phyloP scores from a whole-genome alignment of 148 eudicot species.

The Rhododendron ferrugineum region DNA sequence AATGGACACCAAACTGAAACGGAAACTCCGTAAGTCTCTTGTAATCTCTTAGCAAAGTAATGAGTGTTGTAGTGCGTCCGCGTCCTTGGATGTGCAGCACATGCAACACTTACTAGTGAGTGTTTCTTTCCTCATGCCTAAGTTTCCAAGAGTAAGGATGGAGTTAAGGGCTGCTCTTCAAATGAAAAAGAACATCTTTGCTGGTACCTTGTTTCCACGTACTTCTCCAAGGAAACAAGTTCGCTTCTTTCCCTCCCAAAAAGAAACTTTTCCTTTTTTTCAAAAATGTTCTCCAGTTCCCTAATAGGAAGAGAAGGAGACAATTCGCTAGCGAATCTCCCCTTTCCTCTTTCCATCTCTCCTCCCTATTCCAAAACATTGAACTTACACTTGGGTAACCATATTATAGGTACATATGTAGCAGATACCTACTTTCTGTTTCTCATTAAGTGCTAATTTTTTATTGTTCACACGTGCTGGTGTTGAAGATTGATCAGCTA shows the following conservation, averaged over 20 bases:
- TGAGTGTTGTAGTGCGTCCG: background rate
- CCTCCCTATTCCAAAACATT: background rate
- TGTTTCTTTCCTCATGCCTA: background rate
- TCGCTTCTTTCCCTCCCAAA: background rate
- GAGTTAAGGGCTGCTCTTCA: background rate
- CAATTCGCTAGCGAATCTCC: background rate
- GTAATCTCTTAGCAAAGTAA: background rate
- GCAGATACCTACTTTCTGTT: background rate
- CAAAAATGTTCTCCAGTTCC: background rate
- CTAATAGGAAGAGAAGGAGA: background rate
- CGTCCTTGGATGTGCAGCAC: background rate
- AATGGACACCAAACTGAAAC: background rate
- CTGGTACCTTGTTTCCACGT: background rate
- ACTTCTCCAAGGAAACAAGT: background rate
- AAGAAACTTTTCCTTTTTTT: background rate
- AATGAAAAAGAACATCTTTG: background rate
- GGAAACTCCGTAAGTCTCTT: background rate
- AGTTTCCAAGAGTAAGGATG: background rate
- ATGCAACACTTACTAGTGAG: background rate
- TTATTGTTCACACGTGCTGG: background rate
- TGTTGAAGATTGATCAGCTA: background rate
- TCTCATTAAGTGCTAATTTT: background rate
- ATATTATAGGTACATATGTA: background rate
- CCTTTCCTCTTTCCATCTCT: background rate
- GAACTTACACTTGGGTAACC: background rate